Conservation (phyloP, 441 rosid genomes). For the Populus hybrid region DNA sequence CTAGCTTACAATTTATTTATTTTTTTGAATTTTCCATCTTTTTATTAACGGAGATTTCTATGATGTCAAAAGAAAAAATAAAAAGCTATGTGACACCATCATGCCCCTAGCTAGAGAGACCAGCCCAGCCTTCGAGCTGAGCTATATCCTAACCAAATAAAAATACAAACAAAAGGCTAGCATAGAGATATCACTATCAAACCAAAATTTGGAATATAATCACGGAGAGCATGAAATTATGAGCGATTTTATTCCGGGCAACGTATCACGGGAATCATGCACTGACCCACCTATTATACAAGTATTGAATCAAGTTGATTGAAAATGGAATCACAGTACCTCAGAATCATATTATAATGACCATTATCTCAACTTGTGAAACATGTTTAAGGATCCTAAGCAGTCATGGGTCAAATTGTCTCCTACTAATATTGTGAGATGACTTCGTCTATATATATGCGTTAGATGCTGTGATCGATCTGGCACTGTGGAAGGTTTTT, state of each 20-base stretch:
- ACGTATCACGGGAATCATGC: background rate
- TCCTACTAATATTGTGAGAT: background rate
- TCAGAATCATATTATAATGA: background rate
- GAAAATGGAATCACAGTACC: background rate
- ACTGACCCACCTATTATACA: background rate
- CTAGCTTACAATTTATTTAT: too few species aligned
- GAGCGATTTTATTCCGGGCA: constrained; percentile 1
- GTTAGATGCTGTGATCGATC: background rate
- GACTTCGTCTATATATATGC: background rate
- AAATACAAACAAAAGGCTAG: background rate
- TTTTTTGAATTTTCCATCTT: too few species aligned
- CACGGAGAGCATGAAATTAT: background rate
- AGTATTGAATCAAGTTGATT: background rate
- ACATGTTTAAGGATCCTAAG: background rate
- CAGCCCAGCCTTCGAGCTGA: too few species aligned
- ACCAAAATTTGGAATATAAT: background rate
- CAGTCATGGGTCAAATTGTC: background rate
- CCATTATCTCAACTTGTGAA: background rate
- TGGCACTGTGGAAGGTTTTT: background rate
- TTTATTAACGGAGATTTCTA: too few species aligned
- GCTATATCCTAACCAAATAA: too few species aligned
- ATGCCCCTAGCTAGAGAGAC: too few species aligned
- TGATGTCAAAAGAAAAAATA: too few species aligned
- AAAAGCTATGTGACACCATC: too few species aligned
- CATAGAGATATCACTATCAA: background rate